These are phyloP conservation scores for Allomyces arbusculus DNA, from an alignment of 192 early-diverging fungal genomes.

Conservation along the genomic window DNA sequence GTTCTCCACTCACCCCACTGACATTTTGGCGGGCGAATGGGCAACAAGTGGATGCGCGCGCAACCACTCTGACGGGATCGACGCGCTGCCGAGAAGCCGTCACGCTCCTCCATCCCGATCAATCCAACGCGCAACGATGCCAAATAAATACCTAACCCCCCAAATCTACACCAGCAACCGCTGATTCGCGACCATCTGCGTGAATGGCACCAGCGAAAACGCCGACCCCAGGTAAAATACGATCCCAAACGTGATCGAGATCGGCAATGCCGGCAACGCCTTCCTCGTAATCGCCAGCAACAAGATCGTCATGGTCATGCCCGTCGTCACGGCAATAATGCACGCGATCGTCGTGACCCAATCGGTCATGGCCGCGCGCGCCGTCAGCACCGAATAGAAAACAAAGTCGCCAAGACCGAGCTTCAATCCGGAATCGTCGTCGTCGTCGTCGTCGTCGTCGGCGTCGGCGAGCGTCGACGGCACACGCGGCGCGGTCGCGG, in stretches of 20 bases:
- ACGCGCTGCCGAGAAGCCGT: too few species aligned
- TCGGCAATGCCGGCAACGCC: slow-evolving; percentile 67
- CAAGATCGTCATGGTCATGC: slow-evolving; percentile 72
- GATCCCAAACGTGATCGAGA: slow-evolving; percentile 68
- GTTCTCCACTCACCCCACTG: too few species aligned
- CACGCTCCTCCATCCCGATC: too few species aligned
- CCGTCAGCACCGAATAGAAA: slow-evolving; percentile 66
- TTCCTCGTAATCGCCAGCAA: slow-evolving; percentile 59
- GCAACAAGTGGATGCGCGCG: too few species aligned
- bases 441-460: neutral
- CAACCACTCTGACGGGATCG: too few species aligned
- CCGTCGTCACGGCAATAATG: slow-evolving; percentile 59
- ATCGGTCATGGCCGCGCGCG: slow-evolving; percentile 55
- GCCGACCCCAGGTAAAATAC: slow-evolving; percentile 52
- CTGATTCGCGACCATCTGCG: slow-evolving; percentile 5
- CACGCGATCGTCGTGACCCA: slow-evolving; percentile 64
- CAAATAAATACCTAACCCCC: too few species aligned
- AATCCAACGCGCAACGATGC: too few species aligned
- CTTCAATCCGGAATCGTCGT: slow-evolving; percentile 36
- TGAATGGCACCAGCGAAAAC: slow-evolving; percentile 23
- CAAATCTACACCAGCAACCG: neutral
- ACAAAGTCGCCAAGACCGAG: slow-evolving; percentile 82
- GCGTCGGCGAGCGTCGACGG: neutral
- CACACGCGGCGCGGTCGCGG: too few species aligned
- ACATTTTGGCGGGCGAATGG: too few species aligned